Percentiles rank a stretch among this genome's conserved stretches.
Conservation (phyloP, 2,329 filamentous ascomycete species). For the Chaetomiaceae sp. region DNA sequence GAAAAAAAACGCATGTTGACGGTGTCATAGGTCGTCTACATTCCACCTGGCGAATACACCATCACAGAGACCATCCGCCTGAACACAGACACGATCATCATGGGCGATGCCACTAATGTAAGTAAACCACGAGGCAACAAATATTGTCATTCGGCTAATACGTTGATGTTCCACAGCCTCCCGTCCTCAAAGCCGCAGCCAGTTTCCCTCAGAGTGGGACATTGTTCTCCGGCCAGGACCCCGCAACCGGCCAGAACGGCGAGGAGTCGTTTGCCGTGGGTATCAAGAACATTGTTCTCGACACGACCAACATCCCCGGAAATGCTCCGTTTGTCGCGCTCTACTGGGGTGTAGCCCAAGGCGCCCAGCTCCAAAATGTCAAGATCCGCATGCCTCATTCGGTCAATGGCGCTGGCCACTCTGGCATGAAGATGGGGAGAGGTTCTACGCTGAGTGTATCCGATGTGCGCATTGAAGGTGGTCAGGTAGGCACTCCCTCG, state of each 20-base stretch:
- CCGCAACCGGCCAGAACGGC: slow-evolving; percentile 31
- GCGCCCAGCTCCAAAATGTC: slow-evolving; percentile 40
- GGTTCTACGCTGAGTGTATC: slow-evolving; percentile 40
- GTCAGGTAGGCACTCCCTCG: slow-evolving; percentile 32
- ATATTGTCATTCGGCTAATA: not conserved
- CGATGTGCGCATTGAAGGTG: slow-evolving; percentile 39
- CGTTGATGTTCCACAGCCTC: slow-evolving; percentile 31
- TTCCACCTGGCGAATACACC: slow-evolving; percentile 41
- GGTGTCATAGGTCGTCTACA: slow-evolving; percentile 36
- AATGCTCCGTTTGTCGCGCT: slow-evolving; percentile 38
- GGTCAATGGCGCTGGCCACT: slow-evolving; percentile 36
- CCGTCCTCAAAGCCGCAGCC: slow-evolving; percentile 38
- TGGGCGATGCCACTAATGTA: slow-evolving; percentile 42
- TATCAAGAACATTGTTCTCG: slow-evolving; percentile 42
- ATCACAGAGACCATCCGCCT: slow-evolving; percentile 38
- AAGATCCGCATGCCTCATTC: slow-evolving; percentile 39
- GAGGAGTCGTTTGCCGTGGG: slow-evolving; percentile 42
- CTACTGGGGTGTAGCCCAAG: slow-evolving; percentile 44
- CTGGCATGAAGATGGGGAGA: slow-evolving; percentile 38
- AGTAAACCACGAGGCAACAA: too few species aligned
- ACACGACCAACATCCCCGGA: slow-evolving; percentile 37
- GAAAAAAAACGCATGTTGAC: not conserved
- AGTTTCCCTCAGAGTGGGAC: slow-evolving; percentile 33
- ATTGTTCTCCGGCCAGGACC: slow-evolving; percentile 38
- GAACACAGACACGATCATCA: slow-evolving; percentile 43